Base-by-base conservation (phyloP, 305 asterid species). In the Ruellia speciosa region DNA sequence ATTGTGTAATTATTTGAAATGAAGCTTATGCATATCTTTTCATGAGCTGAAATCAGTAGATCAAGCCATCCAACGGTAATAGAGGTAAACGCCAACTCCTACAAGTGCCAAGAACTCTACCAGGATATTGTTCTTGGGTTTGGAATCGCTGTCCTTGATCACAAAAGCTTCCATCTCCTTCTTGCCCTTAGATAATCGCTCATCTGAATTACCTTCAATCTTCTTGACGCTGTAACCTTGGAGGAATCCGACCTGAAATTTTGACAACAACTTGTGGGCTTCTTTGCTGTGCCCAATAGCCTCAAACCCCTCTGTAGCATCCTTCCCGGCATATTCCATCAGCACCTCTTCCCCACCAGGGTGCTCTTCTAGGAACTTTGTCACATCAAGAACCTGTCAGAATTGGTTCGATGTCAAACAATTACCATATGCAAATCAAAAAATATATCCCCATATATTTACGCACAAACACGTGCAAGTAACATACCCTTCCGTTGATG, bases 111-210 rank as follows among this genome's bases (percentile, higher is more conserved):
- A 61, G n/a, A 66, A 75, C 65, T 75, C 73, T 7, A 72, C 24
- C 9, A 72, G 34, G 37, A 43, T 13, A 18, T 43, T 3, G 58
- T 46, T 3, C 49, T 46, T 61, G 13, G 63, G 64, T 18, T 49
- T 16, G 12, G 56, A 54, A 18, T 63, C 75, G 31, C 31, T 4
- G 2, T 67, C 67, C 66, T 76, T 71, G 65, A 79, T 69, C 14
- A 79, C 77, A 52, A n/a, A 64, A 69, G 80, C 85, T 58, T 79
- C 70, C 77, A 71, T 76, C 65, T 74, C 73, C 63, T 10, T 43
- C 15, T 67, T 76, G 34, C 20, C 39, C 71, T 65, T 55, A n/a
- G 53, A 14, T 28, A 16, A 8, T 58, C 67, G 52, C 19, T 64
- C 46, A 20, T 46, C 0, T 19, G 43, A 34, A 33, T 64, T 28